Conservation (phyloP, 1,284 basidiomycete species). For the Papiliotrema terrestris region DNA sequence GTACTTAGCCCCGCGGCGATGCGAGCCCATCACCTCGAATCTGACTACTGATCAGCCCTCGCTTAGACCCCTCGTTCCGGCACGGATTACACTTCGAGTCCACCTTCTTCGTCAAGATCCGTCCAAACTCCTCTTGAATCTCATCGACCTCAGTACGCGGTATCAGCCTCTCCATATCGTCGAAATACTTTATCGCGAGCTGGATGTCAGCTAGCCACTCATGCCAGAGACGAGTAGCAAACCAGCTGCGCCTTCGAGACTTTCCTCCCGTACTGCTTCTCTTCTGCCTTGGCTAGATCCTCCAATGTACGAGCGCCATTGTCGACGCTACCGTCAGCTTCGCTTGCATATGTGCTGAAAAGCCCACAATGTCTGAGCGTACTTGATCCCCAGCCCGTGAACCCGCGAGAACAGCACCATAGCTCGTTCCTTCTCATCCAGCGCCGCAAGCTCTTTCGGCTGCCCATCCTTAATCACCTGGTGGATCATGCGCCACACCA, state of each 20-base stretch:
- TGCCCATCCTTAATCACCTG: slow-evolving; percentile 22
- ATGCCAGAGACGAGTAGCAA: not conserved
- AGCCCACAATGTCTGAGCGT: slow-evolving; percentile 23
- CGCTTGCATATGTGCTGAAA: not conserved
- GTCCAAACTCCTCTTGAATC: slow-evolving; percentile 17
- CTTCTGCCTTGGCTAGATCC: slow-evolving; percentile 19
- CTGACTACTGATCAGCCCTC: slow-evolving; percentile 13
- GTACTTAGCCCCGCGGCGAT: slow-evolving; percentile 30
- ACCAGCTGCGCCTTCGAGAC: slow-evolving; percentile 25
- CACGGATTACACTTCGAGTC: slow-evolving; percentile 19
- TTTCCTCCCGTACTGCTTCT: slow-evolving; percentile 20
- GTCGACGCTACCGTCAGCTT: slow-evolving; percentile 14
- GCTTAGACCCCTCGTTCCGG: not conserved
- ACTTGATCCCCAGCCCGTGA: slow-evolving; percentile 24
- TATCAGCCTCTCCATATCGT: slow-evolving; percentile 35
- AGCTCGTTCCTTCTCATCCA: slow-evolving; percentile 16
- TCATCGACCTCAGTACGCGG: slow-evolving; percentile 25
- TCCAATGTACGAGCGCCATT: slow-evolving; percentile 25
- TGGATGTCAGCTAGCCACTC: slow-evolving; percentile 4
- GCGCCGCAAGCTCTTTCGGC: slow-evolving; percentile 16
- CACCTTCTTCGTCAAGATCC: slow-evolving; percentile 22
- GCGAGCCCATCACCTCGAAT: slow-evolving; percentile 38
- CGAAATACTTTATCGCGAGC: slow-evolving; percentile 27
- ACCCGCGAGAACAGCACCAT: slow-evolving; percentile 28
- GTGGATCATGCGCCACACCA: slow-evolving; percentile 29